These are phyloP conservation scores for Apophysomyces sp. DNA, from an alignment of 371 early-diverging fungal species.

Conservation along the genomic window DNA sequence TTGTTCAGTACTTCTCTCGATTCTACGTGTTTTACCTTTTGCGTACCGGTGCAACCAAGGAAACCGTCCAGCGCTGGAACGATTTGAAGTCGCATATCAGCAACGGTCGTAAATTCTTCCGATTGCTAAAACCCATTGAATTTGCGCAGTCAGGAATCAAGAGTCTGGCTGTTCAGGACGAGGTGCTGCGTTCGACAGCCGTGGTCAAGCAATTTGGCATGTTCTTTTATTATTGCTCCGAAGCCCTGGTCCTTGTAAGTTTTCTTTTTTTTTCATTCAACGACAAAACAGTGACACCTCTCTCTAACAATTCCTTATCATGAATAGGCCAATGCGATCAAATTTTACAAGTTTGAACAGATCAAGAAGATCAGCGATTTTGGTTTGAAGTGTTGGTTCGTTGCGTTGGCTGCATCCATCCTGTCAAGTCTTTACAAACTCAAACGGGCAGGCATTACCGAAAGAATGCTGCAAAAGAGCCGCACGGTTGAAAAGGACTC, in stretches of 20 bases:
- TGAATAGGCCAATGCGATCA: constrained; percentile 48
- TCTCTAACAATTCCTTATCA: not conserved
- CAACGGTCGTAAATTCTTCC: constrained; percentile 61
- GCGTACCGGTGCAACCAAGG: constrained; percentile 49
- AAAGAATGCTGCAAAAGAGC: constrained; percentile 33
- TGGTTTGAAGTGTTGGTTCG: constrained; percentile 63
- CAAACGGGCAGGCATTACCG: constrained; percentile 31
- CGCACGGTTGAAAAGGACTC: constrained; percentile 15
- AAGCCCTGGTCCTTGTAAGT: constrained; percentile 59
- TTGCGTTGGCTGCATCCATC: constrained; percentile 59
- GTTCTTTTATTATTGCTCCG: constrained; percentile 54
- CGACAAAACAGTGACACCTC: no score
- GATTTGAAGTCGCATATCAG: constrained; percentile 56
- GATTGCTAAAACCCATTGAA: constrained; percentile 57
- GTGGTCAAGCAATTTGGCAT: constrained; percentile 52
- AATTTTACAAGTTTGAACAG: constrained; percentile 52
- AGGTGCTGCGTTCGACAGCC: constrained; percentile 38
- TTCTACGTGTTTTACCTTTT: constrained; percentile 58
- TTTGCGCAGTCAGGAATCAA: constrained; percentile 55
- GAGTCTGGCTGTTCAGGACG: constrained; percentile 46
- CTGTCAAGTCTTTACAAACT: constrained; percentile 60
- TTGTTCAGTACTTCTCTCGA: constrained; percentile 77
- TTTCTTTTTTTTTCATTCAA: no score
- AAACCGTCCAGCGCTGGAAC: constrained; percentile 46
- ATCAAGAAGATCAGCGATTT: constrained; percentile 47